A percentile compares a stretch with the other conserved stretches of the same genome.
Conservation (phyloP, 352 stramenopile genomes). For the Phytopythium montanum region DNA sequence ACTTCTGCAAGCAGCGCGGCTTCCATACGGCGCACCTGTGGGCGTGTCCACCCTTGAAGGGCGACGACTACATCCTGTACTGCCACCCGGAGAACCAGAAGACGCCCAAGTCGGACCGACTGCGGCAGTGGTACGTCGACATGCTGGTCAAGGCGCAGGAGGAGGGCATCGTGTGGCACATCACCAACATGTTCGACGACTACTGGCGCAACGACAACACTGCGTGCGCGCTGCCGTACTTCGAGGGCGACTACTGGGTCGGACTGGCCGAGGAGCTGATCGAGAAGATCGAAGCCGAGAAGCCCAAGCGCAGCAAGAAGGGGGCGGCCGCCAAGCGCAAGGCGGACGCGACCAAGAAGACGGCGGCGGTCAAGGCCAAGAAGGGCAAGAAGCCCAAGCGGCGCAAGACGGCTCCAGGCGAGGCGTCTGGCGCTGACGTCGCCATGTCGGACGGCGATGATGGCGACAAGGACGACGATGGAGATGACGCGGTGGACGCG, state of each 20-base stretch:
- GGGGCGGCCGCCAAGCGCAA: constrained; percentile 59
- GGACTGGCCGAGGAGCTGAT: constrained; percentile 86
- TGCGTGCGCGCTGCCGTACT: constrained; percentile 84
- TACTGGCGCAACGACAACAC: constrained; percentile 90
- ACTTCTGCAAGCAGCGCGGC: constrained; percentile 96
- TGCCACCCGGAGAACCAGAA: constrained; percentile 99
- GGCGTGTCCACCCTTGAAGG: constrained; percentile 98
- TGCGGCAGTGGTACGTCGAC: constrained; percentile 95
- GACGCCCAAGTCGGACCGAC: constrained; percentile 97
- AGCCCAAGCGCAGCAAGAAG: constrained; percentile 76
- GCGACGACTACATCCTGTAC: constrained; percentile 99
- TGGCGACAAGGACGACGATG: constrained; percentile 34
- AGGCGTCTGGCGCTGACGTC: constrained; percentile 4
- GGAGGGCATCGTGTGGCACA: constrained; percentile 90
- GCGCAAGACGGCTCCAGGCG: constrained; percentile 38
- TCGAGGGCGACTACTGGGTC: constrained; percentile 88
- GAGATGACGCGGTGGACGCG: constrained; percentile 21
- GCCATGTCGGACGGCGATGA: constrained; percentile 37
- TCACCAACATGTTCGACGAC: constrained; percentile 96
- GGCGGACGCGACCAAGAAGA: constrained; percentile 57
- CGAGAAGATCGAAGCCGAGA: constrained; percentile 85
- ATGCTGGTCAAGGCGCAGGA: constrained; percentile 87
- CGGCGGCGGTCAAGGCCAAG: constrained; percentile 53
- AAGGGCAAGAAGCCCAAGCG: constrained; percentile 78
- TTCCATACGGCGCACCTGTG: constrained; percentile 99